phyloP scores from a whole-genome alignment of 2,329 filamentous ascomycete species.

The Pseudonectria buxi region DNA sequence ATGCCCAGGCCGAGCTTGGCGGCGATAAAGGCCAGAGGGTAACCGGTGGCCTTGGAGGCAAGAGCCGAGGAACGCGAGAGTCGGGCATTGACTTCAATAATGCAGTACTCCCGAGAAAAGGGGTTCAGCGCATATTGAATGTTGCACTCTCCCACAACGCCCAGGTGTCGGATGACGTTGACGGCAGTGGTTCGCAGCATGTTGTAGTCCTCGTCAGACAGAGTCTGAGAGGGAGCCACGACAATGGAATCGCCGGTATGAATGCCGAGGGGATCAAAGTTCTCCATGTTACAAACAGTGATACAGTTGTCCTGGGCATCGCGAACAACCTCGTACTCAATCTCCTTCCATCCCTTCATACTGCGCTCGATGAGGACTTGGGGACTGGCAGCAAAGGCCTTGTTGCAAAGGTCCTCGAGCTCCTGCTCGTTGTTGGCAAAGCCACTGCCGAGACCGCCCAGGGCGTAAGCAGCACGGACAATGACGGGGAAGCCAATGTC shows the following conservation, averaged over 20 bases:
- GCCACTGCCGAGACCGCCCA: slow-evolving; percentile 90
- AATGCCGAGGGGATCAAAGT: slow-evolving; percentile 96
- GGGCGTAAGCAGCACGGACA: slow-evolving; percentile 89
- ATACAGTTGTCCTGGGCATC: slow-evolving; percentile 97
- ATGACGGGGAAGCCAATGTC: slow-evolving; percentile 95
- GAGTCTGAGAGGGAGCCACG: slow-evolving; percentile 91
- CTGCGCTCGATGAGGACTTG: slow-evolving; percentile 95
- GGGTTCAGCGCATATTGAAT: slow-evolving; percentile 98
- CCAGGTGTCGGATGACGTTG: slow-evolving; percentile 93
- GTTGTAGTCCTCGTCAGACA: slow-evolving; percentile 97
- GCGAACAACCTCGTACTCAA: slow-evolving; percentile 96
- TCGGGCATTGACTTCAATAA: slow-evolving; percentile 97
- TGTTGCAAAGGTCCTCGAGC: slow-evolving; percentile 81
- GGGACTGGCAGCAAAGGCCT: slow-evolving; percentile 89
- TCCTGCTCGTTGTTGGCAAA: slow-evolving; percentile 86
- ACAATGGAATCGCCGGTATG: slow-evolving; percentile 98
- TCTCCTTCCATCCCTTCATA: slow-evolving; percentile 99
- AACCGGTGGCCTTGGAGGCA: slow-evolving; percentile 94
- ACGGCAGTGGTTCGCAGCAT: slow-evolving; percentile 97
- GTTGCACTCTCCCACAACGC: slow-evolving; percentile 97
- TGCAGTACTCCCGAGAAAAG: slow-evolving; percentile 92
- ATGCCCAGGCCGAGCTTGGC: slow-evolving; percentile 94
- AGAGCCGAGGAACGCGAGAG: slow-evolving; percentile 91
- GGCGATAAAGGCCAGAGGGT: slow-evolving; percentile 91
- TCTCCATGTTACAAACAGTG: slow-evolving; percentile 99